A percentile compares a stretch with the other conserved stretches of the same genome.
Conservation (phyloP, 805 yeast species). For the Pichia rugopelliculosa region DNA sequence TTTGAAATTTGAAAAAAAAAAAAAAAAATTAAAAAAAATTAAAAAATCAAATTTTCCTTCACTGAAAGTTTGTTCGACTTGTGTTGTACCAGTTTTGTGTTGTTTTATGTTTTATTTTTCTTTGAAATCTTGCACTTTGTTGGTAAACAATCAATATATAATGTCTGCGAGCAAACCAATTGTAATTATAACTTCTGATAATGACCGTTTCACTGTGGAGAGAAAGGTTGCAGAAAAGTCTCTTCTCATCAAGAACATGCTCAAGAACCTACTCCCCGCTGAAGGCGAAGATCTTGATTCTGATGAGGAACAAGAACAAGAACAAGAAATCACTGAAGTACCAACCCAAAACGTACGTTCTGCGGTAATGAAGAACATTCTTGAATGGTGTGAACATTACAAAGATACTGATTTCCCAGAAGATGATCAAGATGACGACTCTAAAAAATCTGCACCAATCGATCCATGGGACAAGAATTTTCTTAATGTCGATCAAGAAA, state of each 20-base stretch:
- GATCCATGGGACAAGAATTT: conserved; percentile 95
- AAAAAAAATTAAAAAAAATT: background rate
- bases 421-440: conserved; percentile 74
- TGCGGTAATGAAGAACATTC: conserved; percentile 78
- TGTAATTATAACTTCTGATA: conserved; percentile 65
- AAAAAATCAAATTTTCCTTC: too few relatives aligned
- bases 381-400: conserved; percentile 96
- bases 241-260: conserved; percentile 75
- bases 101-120: background rate
- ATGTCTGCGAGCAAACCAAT: conserved; percentile 23
- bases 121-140: background rate
- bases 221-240: conserved; percentile 82
- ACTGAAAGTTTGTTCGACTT: background rate
- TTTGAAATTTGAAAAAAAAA: background rate
- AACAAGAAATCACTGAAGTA: conserved; percentile 49
- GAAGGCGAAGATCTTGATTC: conserved; percentile 29
- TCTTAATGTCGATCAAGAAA: conserved; percentile 86
- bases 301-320: conserved; percentile 25
- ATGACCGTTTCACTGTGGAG: conserved; percentile 71
- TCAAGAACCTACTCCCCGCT: conserved; percentile 50
- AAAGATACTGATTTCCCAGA: conserved; percentile 71
- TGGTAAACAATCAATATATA: background rate
- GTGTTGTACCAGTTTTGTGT: too few relatives aligned
- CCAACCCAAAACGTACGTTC: conserved; percentile 90
- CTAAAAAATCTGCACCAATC: conserved; percentile 82